Evolutionary conservation across 257 asterid species (phyloP), one percentile per base, ranked within the genome.

Genomic region (Ajuga chamaepitys): DNA sequence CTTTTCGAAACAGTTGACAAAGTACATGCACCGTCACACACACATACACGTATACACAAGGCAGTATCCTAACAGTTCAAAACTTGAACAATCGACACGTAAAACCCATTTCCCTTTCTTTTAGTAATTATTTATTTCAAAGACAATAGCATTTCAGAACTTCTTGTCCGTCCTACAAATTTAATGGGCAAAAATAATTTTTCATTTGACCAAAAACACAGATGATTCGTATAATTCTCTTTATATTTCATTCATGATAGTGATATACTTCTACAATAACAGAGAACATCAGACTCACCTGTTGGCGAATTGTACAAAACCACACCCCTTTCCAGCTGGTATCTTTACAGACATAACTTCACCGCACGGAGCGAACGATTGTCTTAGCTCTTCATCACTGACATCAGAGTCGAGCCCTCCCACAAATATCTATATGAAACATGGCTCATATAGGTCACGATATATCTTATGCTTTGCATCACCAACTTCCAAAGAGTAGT

Each of bases 321-420:
- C 99, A 38, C 99, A 94, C 52, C 99, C 96, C 78, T 90, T 94
- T 68, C 97, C 97, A 64, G 83, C 80, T 24, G 99, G 97, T 62
- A 94, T 88, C 76, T 94, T 94, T 58, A 94, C 95, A 45, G 96
- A 90, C 68, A 83, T 70, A 55, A 90, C 88, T 72, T 90, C 96
- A 40, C 99, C 99, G 75, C 75, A 86, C 62, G 92, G 88, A 68
- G 76, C 62, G 68, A 94, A 94, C 66, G 92, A 68, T 72, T 82
- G 88, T 58, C 83, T 84, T 64, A 94, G 89, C 26, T 86, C 97
- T 62, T 88, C 97, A 67, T 94, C 99, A 4, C 88, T 85, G 62
- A 88, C 93, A 58, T 88, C 97, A 57, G 97, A 81, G 55, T 94
- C 99, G 14, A 94, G 95, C 48, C 88, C 86, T 65, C 85, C 82